phyloP scores from a whole-genome alignment of 1,284 basidiomycete genomes.

The Sparassis latifolia region DNA sequence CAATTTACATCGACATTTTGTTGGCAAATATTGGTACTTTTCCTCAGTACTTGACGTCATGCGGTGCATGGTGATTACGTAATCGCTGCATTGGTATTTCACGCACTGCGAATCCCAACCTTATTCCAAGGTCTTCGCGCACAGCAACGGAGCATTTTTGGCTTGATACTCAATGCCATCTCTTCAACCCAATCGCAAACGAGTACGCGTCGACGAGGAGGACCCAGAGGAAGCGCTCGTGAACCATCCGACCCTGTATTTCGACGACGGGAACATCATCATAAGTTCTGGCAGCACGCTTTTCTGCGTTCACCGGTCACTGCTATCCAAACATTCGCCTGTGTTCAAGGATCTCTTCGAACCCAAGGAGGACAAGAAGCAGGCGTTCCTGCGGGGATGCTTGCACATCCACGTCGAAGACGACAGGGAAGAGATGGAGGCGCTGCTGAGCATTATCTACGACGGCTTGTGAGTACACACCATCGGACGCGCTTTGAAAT shows the following conservation, averaged over 20 bases:
- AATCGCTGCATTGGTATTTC: no score
- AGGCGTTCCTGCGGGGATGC: constrained; percentile 18
- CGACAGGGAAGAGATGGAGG: constrained; percentile 21
- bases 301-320: constrained; percentile 23
- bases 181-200: not conserved
- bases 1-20: no score
- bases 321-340: constrained; percentile 21
- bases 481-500: constrained; percentile 9
- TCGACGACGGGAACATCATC: constrained; percentile 27
- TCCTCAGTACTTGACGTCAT: no score
- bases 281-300: constrained; percentile 15
- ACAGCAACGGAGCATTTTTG: no score
- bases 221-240: not conserved
- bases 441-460: constrained; percentile 22
- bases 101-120: no score
- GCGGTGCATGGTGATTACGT: no score
- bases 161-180: no score
- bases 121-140: no score
- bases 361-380: constrained; percentile 6
- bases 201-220: constrained; percentile 1
- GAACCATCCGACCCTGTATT: constrained; percentile 23
- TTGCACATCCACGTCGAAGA: constrained; percentile 22
- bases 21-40: no score
- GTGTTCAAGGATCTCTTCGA: constrained; percentile 21
- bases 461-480: constrained; percentile 22